Percentiles rank a stretch among this genome's conserved stretches.
phyloP scores from a whole-genome alignment of 257 asterid species.

The Coffea eugenioides region DNA sequence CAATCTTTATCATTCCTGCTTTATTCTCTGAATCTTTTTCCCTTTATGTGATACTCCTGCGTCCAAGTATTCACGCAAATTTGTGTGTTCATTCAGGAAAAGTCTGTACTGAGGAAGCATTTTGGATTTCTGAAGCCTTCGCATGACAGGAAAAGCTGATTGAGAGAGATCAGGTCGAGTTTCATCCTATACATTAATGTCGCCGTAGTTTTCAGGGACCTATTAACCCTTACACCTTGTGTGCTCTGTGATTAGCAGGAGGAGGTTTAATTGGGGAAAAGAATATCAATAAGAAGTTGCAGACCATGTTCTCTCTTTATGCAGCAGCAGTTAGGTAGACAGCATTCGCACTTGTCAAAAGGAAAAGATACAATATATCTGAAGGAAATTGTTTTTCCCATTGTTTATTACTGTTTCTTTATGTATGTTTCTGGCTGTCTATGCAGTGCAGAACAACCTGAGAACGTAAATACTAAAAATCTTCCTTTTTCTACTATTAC shows the following conservation, averaged over 20 bases:
- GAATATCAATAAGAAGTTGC: constrained; percentile 48
- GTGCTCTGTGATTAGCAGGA: constrained; percentile 31
- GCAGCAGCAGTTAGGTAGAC: constrained; percentile 36
- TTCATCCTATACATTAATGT: background rate
- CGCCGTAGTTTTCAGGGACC: background rate
- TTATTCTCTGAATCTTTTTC: background rate
- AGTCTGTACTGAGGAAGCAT: constrained; percentile 55
- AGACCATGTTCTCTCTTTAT: constrained; percentile 20
- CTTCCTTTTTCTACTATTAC: background rate
- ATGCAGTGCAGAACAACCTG: constrained; percentile 62
- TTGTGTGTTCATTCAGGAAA: constrained; percentile 38
- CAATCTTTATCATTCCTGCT: background rate
- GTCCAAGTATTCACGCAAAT: background rate
- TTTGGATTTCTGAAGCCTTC: constrained; percentile 52
- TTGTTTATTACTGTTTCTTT: constrained; percentile 34
- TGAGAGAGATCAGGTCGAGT: constrained; percentile 39
- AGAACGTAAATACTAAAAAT: constrained; percentile 31
- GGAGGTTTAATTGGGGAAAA: constrained; percentile 42
- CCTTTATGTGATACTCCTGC: background rate
- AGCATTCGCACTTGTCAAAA: constrained; percentile 29
- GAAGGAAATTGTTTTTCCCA: constrained; percentile 44
- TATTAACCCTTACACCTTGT: background rate
- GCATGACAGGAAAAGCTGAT: constrained; percentile 33
- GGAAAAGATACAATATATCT: constrained; percentile 38
- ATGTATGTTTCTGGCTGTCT: constrained; percentile 50